Conservation (phyloP, 768 basidiomycete species). For the Rhodosporidiobolus odoratus region DNA sequence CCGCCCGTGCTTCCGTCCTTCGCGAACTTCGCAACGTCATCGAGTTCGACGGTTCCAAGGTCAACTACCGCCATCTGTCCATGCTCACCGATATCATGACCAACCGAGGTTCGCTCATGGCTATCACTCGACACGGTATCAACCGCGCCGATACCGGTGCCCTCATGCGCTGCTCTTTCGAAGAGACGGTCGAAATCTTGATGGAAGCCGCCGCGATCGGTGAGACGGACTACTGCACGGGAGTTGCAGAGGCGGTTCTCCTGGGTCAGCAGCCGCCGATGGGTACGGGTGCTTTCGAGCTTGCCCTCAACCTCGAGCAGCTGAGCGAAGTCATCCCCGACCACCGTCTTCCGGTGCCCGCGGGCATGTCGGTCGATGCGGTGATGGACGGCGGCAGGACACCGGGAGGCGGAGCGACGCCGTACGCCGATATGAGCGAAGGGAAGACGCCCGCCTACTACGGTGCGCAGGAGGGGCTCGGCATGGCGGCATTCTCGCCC, state of each 20-base stretch:
- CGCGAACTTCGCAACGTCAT: constrained; percentile 91
- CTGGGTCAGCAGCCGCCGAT: constrained; percentile 99
- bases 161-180: constrained; percentile 96
- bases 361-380: constrained; percentile 59
- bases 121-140: constrained; percentile 98
- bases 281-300: constrained; percentile 81
- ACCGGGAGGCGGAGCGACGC: constrained; percentile 82
- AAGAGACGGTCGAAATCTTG: constrained; percentile 97
- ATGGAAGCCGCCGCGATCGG: constrained; percentile 98
- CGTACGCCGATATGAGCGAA: constrained; percentile 59
- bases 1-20: constrained; percentile 87
- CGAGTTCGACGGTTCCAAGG: constrained; percentile 98
- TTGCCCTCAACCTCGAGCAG: constrained; percentile 95
- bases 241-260: constrained; percentile 98
- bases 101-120: constrained; percentile 85
- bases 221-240: constrained; percentile 96
- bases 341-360: constrained; percentile 80
- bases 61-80: constrained; percentile 95
- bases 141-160: constrained; percentile 99
- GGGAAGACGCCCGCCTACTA: constrained; percentile 51
- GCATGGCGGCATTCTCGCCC: constrained; percentile 92
- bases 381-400: constrained; percentile 51
- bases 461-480: constrained; percentile 58
- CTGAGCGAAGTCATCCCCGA: constrained; percentile 97
- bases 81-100: constrained; percentile 99